These are phyloP conservation scores for Microcyclospora pomicola DNA, from an alignment of 2,329 filamentous ascomycete genomes.

Conservation along the genomic window DNA sequence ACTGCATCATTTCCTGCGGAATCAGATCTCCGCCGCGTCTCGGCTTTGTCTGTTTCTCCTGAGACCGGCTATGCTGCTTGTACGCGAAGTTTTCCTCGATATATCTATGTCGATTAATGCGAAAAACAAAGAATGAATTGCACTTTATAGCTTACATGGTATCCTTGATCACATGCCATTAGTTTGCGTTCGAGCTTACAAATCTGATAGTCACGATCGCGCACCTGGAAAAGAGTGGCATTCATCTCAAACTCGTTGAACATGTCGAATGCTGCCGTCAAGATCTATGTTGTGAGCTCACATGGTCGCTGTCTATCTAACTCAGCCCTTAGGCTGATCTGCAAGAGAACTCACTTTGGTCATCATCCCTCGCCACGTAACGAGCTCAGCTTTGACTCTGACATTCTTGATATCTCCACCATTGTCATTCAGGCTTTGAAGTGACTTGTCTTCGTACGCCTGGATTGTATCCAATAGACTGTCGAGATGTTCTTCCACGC, in stretches of 20 bases:
- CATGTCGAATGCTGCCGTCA: slow-evolving; percentile 70
- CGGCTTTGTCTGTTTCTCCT: too few species aligned
- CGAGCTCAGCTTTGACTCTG: slow-evolving; percentile 50
- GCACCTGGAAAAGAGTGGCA: slow-evolving; percentile 75
- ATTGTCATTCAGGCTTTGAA: slow-evolving; percentile 38
- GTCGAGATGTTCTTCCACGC: slow-evolving; percentile 74
- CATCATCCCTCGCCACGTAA: slow-evolving; percentile 98
- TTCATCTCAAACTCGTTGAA: slow-evolving; percentile 94
- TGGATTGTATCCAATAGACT: slow-evolving; percentile 65
- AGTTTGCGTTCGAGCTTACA: background rate
- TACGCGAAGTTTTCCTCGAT: slow-evolving; percentile 80
- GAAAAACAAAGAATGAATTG: background rate
- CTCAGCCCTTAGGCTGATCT: too few species aligned
- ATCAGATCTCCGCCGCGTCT: slow-evolving; percentile 32
- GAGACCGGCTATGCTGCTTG: slow-evolving; percentile 45
- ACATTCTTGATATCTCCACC: slow-evolving; percentile 5
- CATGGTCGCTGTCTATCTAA: background rate
- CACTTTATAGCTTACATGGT: slow-evolving; percentile 36
- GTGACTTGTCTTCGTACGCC: slow-evolving; percentile 54
- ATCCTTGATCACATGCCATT: slow-evolving; percentile 31
- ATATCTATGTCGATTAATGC: slow-evolving; percentile 42
- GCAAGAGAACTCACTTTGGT: slow-evolving; percentile 50
- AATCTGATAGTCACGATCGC: slow-evolving; percentile 17
- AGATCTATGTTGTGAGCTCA: slow-evolving; percentile 47
- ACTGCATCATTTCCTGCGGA: slow-evolving; percentile 74